Base-by-base conservation (phyloP, 2,329 filamentous ascomycete genomes). In the Blastomyces gilchristii region DNA sequence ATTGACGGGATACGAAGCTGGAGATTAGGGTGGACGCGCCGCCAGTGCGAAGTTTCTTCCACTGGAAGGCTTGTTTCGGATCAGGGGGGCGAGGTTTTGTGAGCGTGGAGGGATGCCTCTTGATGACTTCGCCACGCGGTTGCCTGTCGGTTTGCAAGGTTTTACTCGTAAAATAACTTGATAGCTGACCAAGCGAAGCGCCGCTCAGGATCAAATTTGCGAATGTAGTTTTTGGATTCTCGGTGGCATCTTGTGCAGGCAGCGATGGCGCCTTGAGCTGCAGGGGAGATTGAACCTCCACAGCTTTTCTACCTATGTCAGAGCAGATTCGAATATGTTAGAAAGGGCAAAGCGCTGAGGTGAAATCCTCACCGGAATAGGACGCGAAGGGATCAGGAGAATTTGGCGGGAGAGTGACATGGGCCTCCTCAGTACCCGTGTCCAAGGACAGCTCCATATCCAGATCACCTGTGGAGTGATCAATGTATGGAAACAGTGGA, bases 1-100 rank as follows among this genome's bases (percentile, higher is more conserved):
- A 57, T 37, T 64, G 66, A 34, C 43, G 60, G 39, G 57, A 61
- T 22, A 64, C 28, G 34, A 60, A 63, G 14, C 37, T 65, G 43
- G 54, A 31, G 8, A 63, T 39, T 28, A 53, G 56, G 1, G 37
- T 49, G 16, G 37, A 61, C 8, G 58, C 14, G 25, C 18, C 18
- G 50, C 53, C 34, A 28, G 43, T 16, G 39, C 56, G 28, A 39
- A 34, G 56, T 31, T 58, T 58, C n/a, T 58, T 58, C 39, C 37
- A 22, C 9, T 28, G 39, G 25, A 25, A 28, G 16, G 12, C 9
- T 31, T 39, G 37, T 28, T 45, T 58, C 45, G 1, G 3, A 16
- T 31, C 39, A 2, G 56, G 22, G 9, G 56, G 56, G 8, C 37
- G 56, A 47, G 37, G 56, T 28, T 59, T 59, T 16, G 25, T 39